These are phyloP conservation scores for Cryphonectria parasitica DNA, from an alignment of 2,329 filamentous ascomycete genomes.

Conservation along the genomic window DNA sequence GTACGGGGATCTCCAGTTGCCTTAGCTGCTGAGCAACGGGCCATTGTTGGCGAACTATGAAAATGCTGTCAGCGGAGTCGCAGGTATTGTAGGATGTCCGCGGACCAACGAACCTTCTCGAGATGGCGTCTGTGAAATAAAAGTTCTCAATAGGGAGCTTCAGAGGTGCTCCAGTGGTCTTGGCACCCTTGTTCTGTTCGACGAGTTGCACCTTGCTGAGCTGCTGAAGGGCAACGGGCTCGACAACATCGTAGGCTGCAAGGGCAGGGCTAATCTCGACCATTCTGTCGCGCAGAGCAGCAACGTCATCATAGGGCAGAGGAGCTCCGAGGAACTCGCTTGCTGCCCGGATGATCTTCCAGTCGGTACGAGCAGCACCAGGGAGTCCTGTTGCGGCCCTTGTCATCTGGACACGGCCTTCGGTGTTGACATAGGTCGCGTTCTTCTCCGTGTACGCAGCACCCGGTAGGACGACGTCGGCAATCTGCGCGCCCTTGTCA, in stretches of 20 bases:
- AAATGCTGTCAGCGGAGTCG: constrained; percentile 22
- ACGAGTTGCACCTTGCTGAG: constrained; percentile 94
- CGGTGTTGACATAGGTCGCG: constrained; percentile 96
- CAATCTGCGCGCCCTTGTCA: constrained; percentile 88
- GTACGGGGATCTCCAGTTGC: constrained; percentile 77
- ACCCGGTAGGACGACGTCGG: constrained; percentile 90
- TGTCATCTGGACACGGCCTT: constrained; percentile 93
- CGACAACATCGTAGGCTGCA: constrained; percentile 86
- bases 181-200: constrained; percentile 90
- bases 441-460: constrained; percentile 97
- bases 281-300: constrained; percentile 89
- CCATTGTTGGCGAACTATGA: constrained; percentile 94
- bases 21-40: constrained; percentile 93
- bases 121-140: constrained; percentile 97
- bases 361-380: constrained; percentile 90
- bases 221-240: constrained; percentile 72
- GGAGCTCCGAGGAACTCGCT: constrained; percentile 89
- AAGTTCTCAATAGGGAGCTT: constrained; percentile 93
- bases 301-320: constrained; percentile 91
- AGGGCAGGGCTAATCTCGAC: constrained; percentile 91
- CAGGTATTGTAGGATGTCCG: neutral
- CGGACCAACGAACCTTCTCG: constrained; percentile 73
- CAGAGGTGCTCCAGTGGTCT: constrained; percentile 72
- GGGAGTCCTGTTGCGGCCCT: constrained; percentile 86
- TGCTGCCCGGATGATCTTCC: constrained; percentile 95